A percentile compares a stretch with the other conserved stretches of the same genome.
Evolutionary conservation across 2,329 filamentous ascomycete genomes (phyloP).

Genomic region (Aspergillus jensenii): DNA sequence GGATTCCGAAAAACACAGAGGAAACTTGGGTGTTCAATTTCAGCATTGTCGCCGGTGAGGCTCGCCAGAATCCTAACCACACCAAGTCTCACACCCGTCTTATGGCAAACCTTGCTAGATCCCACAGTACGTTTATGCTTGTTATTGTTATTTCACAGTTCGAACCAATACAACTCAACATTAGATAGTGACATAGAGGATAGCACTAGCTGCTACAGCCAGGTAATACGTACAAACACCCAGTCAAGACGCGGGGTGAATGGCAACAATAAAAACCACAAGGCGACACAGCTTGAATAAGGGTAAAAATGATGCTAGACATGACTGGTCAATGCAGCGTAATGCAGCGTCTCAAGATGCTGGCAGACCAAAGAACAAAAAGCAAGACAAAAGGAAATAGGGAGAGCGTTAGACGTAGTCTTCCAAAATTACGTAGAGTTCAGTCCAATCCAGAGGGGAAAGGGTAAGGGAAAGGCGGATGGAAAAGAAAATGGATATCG

Average conservation of each 20-base stretch:
- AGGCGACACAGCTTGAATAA: not conserved
- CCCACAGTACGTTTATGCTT: too few relatives aligned
- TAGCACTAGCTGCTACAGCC: not conserved
- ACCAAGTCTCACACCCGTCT: too few relatives aligned
- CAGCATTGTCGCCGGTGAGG: too few relatives aligned
- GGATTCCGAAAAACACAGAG: too few relatives aligned
- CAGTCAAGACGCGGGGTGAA: not conserved
- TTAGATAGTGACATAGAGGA: not conserved
- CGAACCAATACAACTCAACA: not conserved
- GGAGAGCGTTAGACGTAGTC: not conserved
- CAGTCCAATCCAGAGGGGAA: not conserved
- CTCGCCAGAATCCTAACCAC: too few relatives aligned
- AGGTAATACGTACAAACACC: not conserved
- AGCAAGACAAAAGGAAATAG: constrained; percentile 1
- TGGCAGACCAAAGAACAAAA: not conserved
- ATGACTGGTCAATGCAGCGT: not conserved
- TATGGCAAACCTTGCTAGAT: too few relatives aligned
- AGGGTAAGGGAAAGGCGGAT: not conserved
- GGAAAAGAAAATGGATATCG: constrained; percentile 7
- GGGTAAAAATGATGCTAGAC: not conserved
- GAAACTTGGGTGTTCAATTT: too few relatives aligned
- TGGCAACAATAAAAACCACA: not conserved
- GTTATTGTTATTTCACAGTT: too few relatives aligned
- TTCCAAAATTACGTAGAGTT: constrained; percentile 17
- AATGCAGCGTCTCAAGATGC: not conserved